These are phyloP conservation scores for Lophium mytilinum DNA, from an alignment of 495 filamentous ascomycete species.

Conservation along the genomic window DNA sequence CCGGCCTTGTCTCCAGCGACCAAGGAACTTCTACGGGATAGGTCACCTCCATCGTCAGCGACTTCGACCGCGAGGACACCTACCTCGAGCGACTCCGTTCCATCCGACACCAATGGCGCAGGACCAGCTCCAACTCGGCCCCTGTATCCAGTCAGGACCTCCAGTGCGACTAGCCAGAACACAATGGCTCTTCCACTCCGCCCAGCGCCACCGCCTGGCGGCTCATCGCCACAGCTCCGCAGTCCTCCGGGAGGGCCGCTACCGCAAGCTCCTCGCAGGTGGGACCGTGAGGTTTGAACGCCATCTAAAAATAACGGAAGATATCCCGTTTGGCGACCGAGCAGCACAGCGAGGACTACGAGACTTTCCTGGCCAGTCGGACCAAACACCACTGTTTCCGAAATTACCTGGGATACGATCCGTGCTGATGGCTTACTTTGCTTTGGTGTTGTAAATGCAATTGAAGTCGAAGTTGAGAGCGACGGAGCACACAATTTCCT, in stretches of 20 bases:
- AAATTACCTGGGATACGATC: too few relatives aligned
- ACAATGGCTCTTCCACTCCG: constrained; percentile 23
- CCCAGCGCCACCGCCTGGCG: constrained; percentile 18
- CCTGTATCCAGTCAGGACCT: constrained; percentile 19
- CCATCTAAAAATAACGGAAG: not conserved
- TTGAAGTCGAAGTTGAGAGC: not conserved
- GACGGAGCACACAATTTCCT: not conserved
- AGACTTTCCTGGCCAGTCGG: too few relatives aligned
- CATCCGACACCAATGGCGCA: constrained; percentile 5
- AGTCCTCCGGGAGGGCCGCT: constrained; percentile 13
- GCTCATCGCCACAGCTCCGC: constrained; percentile 1
- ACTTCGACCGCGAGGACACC: not conserved
- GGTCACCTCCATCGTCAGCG: constrained; percentile 5
- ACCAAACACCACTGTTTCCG: too few relatives aligned
- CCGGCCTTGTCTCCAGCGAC: constrained; percentile 11
- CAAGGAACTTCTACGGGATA: constrained; percentile 20
- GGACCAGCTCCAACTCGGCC: constrained; percentile 16
- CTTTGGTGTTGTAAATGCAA: not conserved
- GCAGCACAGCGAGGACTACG: too few relatives aligned
- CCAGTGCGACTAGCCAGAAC: constrained; percentile 23
- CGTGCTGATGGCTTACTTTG: too few relatives aligned
- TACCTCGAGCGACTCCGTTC: not conserved
- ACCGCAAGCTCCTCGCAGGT: constrained; percentile 15
- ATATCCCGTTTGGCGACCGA: too few relatives aligned
- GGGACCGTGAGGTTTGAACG: constrained; percentile 18